Conservation (phyloP, 331 rosid genomes). For the Spiraea crenata region DNA sequence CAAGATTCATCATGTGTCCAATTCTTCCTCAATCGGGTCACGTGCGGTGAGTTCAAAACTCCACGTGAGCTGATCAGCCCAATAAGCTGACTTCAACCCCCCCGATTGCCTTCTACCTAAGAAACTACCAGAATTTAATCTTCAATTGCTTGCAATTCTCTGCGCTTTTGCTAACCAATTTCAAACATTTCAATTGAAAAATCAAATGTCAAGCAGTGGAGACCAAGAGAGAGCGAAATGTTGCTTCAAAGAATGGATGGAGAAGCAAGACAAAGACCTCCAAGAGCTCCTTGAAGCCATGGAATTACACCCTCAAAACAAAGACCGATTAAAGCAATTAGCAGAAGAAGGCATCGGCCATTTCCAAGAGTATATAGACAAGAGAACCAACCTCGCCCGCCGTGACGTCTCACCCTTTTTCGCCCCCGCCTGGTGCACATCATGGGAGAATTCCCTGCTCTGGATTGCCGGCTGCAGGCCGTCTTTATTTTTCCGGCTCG, state of each 20-base stretch:
- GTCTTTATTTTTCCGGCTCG: slow-evolving; percentile 22
- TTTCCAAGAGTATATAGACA: slow-evolving; percentile 15
- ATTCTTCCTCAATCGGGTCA: too few relatives aligned
- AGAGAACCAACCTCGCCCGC: slow-evolving; percentile 16
- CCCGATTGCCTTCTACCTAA: not conserved
- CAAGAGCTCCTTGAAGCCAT: slow-evolving; percentile 18
- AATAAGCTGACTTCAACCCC: too few relatives aligned
- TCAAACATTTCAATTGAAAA: not conserved
- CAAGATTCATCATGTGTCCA: too few relatives aligned
- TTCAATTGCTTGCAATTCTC: too few relatives aligned
- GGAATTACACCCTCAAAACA: slow-evolving; percentile 1
- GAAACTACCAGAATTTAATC: not conserved
- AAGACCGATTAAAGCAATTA: slow-evolving; percentile 7
- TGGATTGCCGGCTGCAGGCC: slow-evolving; percentile 36
- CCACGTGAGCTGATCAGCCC: too few relatives aligned
- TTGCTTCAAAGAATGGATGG: slow-evolving; percentile 33
- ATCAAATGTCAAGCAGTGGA: slow-evolving; percentile 5
- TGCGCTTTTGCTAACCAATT: too few relatives aligned
- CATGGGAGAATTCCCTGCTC: slow-evolving; percentile 28
- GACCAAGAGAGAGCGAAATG: slow-evolving; percentile 13
- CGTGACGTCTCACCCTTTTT: slow-evolving; percentile 11
- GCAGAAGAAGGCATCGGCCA: slow-evolving; percentile 9
- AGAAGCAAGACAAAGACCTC: slow-evolving; percentile 11
- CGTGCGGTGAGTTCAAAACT: not conserved
- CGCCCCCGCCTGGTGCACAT: slow-evolving; percentile 23